Conservation (phyloP, 1,139 yeast species). For the Blastobotrys indianensis region DNA sequence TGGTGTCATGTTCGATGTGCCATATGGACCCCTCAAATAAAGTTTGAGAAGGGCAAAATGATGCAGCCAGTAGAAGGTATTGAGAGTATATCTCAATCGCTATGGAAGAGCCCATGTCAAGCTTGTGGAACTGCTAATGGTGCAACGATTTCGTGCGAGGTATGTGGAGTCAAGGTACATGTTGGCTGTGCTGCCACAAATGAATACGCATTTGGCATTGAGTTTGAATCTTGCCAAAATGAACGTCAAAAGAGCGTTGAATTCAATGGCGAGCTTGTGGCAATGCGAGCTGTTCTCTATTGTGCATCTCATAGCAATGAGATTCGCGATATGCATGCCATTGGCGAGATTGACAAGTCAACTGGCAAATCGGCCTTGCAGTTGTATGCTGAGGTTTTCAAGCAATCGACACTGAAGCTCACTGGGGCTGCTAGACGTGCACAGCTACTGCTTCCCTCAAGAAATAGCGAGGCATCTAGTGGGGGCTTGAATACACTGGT, state of each 20-base stretch:
- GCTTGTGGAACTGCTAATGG: slow-evolving; percentile 43
- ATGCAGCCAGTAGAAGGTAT: slow-evolving; percentile 43
- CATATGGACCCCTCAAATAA: slow-evolving; percentile 42
- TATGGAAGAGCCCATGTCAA: slow-evolving; percentile 32
- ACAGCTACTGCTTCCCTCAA: slow-evolving; percentile 12
- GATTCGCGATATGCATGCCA: slow-evolving; percentile 18
- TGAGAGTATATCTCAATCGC: slow-evolving; percentile 23
- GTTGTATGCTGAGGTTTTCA: slow-evolving; percentile 28
- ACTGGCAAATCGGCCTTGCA: slow-evolving; percentile 29
- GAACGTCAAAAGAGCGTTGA: slow-evolving; percentile 23
- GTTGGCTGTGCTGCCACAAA: slow-evolving; percentile 55
- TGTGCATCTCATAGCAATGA: slow-evolving; percentile 27
- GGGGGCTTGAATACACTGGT: slow-evolving; percentile 7
- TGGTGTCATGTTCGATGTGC: slow-evolving; percentile 88
- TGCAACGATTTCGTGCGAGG: slow-evolving; percentile 39
- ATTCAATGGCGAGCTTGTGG: slow-evolving; percentile 36
- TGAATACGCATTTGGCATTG: slow-evolving; percentile 32
- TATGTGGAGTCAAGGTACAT: slow-evolving; percentile 45
- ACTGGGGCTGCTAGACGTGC: slow-evolving; percentile 26
- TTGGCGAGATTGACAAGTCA: slow-evolving; percentile 23
- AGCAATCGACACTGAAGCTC: slow-evolving; percentile 18
- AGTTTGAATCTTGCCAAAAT: slow-evolving; percentile 13
- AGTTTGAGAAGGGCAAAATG: slow-evolving; percentile 38
- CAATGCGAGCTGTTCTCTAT: slow-evolving; percentile 30
- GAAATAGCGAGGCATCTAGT: not conserved